Percentiles rank a stretch among this genome's conserved stretches.
Evolutionary conservation across 2,329 filamentous ascomycete genomes (phyloP).

Genomic region (Anthostomella pinea): DNA sequence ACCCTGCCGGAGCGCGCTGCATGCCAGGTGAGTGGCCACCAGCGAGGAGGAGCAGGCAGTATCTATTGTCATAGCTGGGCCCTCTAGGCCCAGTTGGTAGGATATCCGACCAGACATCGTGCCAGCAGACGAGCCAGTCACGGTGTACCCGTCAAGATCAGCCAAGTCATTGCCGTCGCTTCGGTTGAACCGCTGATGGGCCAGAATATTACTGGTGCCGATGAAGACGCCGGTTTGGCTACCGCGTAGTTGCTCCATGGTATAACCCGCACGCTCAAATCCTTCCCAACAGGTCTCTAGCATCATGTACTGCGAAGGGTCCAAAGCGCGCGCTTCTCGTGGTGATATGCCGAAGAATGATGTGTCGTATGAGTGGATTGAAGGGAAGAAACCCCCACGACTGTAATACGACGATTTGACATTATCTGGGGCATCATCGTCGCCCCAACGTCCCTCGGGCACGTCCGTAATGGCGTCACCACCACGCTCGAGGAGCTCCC

Average conservation of each 20-base stretch:
- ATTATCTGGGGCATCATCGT: constrained; percentile 14
- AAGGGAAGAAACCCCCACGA: constrained; percentile 23
- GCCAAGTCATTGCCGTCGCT: constrained; percentile 7
- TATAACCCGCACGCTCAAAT: constrained; percentile 26
- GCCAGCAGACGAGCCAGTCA: constrained; percentile 24
- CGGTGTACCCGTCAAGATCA: constrained; percentile 26
- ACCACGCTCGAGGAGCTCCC: constrained; percentile 31
- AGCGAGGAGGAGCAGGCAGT: constrained; percentile 25
- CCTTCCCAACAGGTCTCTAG: constrained; percentile 26
- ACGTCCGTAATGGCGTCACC: constrained; percentile 27
- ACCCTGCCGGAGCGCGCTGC: constrained; percentile 18
- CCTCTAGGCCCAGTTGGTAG: constrained; percentile 24
- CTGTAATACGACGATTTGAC: constrained; percentile 17
- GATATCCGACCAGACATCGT: constrained; percentile 27
- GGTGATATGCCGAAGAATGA: constrained; percentile 28
- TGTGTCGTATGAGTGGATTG: constrained; percentile 21
- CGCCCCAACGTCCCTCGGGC: constrained; percentile 30
- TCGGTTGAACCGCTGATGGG: constrained; percentile 15
- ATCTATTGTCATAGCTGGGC: constrained; percentile 28
- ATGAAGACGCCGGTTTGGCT: constrained; percentile 27
- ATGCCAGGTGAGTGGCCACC: constrained; percentile 20
- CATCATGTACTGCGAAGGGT: constrained; percentile 25
- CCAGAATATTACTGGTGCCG: constrained; percentile 24
- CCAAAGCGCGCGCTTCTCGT: constrained; percentile 22
- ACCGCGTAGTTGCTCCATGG: constrained; percentile 21